Evolutionary conservation across 306 rosid species (phyloP).

Genomic region (Erythrophleum fordii): DNA sequence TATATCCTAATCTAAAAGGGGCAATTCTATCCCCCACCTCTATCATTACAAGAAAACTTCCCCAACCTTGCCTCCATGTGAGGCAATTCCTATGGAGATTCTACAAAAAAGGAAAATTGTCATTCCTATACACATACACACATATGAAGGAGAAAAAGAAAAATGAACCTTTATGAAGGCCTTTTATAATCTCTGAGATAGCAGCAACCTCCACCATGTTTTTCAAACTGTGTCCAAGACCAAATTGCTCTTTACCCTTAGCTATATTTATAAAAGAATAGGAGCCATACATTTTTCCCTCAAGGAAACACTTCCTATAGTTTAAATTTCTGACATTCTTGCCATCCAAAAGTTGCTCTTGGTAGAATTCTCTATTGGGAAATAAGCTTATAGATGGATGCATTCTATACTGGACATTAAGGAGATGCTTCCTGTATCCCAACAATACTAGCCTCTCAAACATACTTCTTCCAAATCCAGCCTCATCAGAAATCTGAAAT

Average conservation of each 20-base stretch:
- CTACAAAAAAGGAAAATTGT: too few relatives aligned
- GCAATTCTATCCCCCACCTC: too few relatives aligned
- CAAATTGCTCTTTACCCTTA: constrained; percentile 47
- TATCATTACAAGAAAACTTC: too few relatives aligned
- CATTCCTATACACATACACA: neutral
- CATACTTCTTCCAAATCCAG: constrained; percentile 59
- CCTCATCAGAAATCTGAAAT: constrained; percentile 40
- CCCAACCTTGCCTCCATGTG: too few relatives aligned
- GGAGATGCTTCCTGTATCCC: constrained; percentile 43
- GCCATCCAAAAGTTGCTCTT: constrained; percentile 39
- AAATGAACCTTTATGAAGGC: constrained; percentile 52
- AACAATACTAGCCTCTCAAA: constrained; percentile 49
- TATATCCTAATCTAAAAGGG: too few relatives aligned
- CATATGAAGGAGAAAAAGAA: too few relatives aligned
- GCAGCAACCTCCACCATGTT: constrained; percentile 59
- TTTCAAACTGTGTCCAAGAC: constrained; percentile 30
- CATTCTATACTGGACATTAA: constrained; percentile 55
- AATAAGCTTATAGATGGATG: constrained; percentile 56
- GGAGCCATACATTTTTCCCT: constrained; percentile 38
- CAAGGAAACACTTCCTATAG: constrained; percentile 35
- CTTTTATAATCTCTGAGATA: constrained; percentile 48
- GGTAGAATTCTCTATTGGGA: constrained; percentile 48
- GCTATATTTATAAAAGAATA: constrained; percentile 48
- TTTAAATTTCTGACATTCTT: constrained; percentile 23
- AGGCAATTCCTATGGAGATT: too few relatives aligned